Percentiles rank a stretch among this genome's conserved stretches.
These are phyloP conservation scores for Didymellaceae sp. DNA, from an alignment of 2,329 filamentous ascomycete species.

Conservation along the genomic window DNA sequence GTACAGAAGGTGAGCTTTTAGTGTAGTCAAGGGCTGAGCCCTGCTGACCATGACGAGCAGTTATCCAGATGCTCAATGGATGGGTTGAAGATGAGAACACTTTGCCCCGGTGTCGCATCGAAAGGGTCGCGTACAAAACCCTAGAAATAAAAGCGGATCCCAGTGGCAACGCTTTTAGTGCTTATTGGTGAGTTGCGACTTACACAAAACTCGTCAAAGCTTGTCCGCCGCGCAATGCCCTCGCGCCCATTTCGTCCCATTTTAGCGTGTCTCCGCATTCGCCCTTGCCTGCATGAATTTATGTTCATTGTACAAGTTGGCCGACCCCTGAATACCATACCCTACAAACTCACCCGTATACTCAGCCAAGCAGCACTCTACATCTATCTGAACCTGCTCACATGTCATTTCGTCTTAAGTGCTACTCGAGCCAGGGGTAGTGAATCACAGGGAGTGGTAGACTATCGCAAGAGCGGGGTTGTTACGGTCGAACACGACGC, in stretches of 20 bases:
- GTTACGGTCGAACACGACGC: no score
- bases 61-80: slow-evolving; percentile 1
- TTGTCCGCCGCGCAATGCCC: slow-evolving; percentile 16
- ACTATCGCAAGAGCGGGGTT: no score
- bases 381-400: neutral
- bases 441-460: no score
- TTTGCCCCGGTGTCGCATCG: slow-evolving; percentile 6
- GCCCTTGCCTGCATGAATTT: slow-evolving; percentile 15
- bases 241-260: slow-evolving; percentile 5
- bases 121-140: slow-evolving; percentile 11
- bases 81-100: slow-evolving; percentile 3
- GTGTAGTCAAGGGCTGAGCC: slow-evolving; percentile 8
- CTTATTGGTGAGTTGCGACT: slow-evolving; percentile 11
- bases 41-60: slow-evolving; percentile 2
- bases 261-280: slow-evolving; percentile 13
- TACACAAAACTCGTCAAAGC: slow-evolving; percentile 21
- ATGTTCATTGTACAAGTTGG: slow-evolving; percentile 12
- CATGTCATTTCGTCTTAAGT: neutral
- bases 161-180: slow-evolving; percentile 3
- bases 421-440: neutral
- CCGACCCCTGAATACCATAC: slow-evolving; percentile 9
- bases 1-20: neutral
- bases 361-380: neutral
- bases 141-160: slow-evolving; percentile 8
- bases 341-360: neutral